Conservation (phyloP, 345 rosid species). For the Hevea brasiliensis region DNA sequence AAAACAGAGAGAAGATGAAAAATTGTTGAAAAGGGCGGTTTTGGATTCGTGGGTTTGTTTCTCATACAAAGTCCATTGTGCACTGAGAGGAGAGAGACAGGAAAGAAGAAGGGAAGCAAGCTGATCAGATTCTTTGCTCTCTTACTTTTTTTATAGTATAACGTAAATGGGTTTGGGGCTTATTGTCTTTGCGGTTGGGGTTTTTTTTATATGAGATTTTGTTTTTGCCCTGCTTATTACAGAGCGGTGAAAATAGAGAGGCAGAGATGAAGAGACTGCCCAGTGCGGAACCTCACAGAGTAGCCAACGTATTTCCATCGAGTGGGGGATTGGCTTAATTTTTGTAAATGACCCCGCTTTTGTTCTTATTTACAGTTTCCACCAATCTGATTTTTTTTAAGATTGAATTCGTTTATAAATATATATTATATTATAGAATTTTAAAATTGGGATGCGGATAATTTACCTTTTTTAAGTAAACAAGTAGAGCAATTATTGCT, state of each 20-base stretch:
- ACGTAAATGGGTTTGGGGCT: neutral
- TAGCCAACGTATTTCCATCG: no score
- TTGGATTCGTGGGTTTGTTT: slow-evolving; percentile 10
- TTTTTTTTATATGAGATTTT: neutral
- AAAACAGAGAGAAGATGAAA: neutral
- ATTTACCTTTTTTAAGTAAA: no score
- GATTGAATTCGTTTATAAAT: no score
- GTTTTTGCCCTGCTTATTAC: slow-evolving; percentile 18
- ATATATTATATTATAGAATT: no score
- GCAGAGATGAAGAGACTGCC: no score
- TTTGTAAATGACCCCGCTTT: slow-evolving; percentile 16
- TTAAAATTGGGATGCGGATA: no score
- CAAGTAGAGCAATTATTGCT: no score
- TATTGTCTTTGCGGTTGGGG: neutral
- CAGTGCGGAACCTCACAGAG: no score
- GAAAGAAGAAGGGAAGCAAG: neutral
- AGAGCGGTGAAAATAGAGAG: slow-evolving; percentile 16
- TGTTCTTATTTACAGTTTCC: slow-evolving; percentile 24
- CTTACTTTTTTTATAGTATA: neutral
- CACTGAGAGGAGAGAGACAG: slow-evolving; percentile 13
- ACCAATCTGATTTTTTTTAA: slow-evolving; percentile 4
- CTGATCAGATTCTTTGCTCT: slow-evolving; percentile 24
- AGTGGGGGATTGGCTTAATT: neutral
- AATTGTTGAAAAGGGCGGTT: neutral
- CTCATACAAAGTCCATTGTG: slow-evolving; percentile 37